Evolutionary conservation across 768 basidiomycete genomes (phyloP), one percentile per base, ranked within the genome.

Genomic region (Ramaria sp.): DNA sequence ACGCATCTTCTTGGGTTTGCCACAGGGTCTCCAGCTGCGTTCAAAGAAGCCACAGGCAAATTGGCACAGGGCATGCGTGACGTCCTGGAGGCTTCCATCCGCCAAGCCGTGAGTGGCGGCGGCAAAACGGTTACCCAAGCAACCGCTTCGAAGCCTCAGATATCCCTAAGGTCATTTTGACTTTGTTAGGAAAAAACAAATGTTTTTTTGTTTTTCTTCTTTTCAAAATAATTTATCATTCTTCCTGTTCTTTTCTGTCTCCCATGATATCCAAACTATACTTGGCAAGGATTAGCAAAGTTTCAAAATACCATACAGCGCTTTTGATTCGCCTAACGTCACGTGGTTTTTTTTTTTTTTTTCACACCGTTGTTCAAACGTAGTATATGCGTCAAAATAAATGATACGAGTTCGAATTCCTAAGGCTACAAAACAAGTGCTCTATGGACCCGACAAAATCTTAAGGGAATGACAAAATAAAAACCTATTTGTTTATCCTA

Each of bases 41-140:
- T 97, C 77, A 91, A 88, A 65, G 88, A 91, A 43, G 89, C 86
- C 1, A 84, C 88, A 2, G 75, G 71, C 8, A 80, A 76, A 47
- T 72, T 97, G 20, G 81, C 84, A 27, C 64, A 72, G 6, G 65
- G 73, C 0, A 73, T 73, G 5, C 71, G 82, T 43, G 81, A 83
- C 47, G 67, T 77, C 22, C 65, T 97, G 50, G 94, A 97, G 65
- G 73, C 76, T 42, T 83, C 86, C 0, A 78, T 96, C 48, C 77
- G 93, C 57, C 82, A 83, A 51, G 83, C 84, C 3, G 76, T 94
- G 0, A 80, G 78, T 28, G 75, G 77, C 3, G 63, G 64, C 13
- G 65, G 69, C 15, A 61, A 69, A 1, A 9, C 57, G 10, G 27
- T 62, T 10, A 53, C 61, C 20, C 70, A 75, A 61, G 60, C 67